These are phyloP conservation scores for Haplosporangium sp. DNA, from an alignment of 371 early-diverging fungal species.

Conservation along the genomic window DNA sequence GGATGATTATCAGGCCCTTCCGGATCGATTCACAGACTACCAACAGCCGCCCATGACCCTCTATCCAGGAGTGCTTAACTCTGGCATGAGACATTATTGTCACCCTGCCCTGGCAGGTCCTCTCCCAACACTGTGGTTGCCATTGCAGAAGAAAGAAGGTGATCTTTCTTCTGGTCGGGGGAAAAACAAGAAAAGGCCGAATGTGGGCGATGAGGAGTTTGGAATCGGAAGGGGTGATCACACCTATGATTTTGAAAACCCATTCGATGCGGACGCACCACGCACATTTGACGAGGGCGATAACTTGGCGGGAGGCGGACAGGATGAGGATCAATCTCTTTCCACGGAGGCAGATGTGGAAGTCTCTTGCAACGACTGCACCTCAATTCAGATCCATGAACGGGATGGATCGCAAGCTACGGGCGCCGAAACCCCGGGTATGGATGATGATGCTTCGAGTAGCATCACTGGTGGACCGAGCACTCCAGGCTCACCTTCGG, in stretches of 20 bases:
- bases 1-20: constrained; percentile 74
- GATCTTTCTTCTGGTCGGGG: not conserved
- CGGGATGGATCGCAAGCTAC: not conserved
- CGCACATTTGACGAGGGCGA: constrained; percentile 43
- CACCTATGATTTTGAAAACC: not conserved
- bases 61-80: constrained; percentile 78
- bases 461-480: constrained; percentile 30
- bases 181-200: not conserved
- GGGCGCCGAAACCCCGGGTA: not conserved
- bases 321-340: constrained; percentile 33
- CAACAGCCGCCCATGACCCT: constrained; percentile 69
- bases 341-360: not conserved
- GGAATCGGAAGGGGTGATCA: not conserved
- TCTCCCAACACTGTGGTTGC: constrained; percentile 83
- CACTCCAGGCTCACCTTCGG: constrained; percentile 9
- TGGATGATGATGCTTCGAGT: constrained; percentile 12
- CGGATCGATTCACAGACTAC: constrained; percentile 49
- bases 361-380: not conserved
- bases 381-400: not conserved
- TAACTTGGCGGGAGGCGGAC: constrained; percentile 48
- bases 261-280: constrained; percentile 7
- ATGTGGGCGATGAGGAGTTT: not conserved
- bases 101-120: constrained; percentile 79
- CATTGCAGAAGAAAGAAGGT: constrained; percentile 40
- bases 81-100: constrained; percentile 77